Base-by-base conservation (phyloP, 306 rosid genomes). In the Vicia sativa region DNA sequence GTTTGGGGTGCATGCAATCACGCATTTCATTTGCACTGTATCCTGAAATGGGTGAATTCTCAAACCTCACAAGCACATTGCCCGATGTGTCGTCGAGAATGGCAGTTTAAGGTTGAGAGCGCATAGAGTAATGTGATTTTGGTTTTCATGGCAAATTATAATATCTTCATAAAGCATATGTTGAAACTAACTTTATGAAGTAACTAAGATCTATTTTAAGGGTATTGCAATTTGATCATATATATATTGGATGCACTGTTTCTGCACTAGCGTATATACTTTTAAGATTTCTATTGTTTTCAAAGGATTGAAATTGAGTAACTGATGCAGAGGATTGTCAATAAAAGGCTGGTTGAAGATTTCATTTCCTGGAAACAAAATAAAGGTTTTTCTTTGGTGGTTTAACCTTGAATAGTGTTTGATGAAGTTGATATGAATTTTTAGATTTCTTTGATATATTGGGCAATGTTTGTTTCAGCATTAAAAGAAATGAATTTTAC, bases 51-150 rank as follows among this genome's bases (percentile, higher is more conserved):
- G 96, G 93, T 92, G 75, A 89, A 87, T 75, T 84, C 96, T 52
- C 95, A 87, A 41, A 81, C 91, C 6, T 84, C 96, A 65, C 91
- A 92, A 67, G 98, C 98, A 7, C 93, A 86, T 83, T 90, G 91
- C 80, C 93, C 98, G 71, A 87, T 89, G 98, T 89, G 98, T 78
- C 90, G 91, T 48, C 81, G 96, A 66, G 98, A 84, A 76, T 87
- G 95, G 96, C 89, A 84, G 70, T 92, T 89, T 83, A 87, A 79
- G 96, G 83, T 41, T 82, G 82, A 81, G 46, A 70, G 45, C 19
- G 11, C 46, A n/a, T 0, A 54, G 14, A 3, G n/a, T 55, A 42
- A 23, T 39, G 56, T 14, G 25, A 23, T 25, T 69, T 18, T 1
- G 38, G 38, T 9, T 23, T 11, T 23, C 34, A 16, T 4, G 29